These are phyloP conservation scores for Termitomyces sp. DNA, from an alignment of 768 basidiomycete species.

Conservation along the genomic window DNA sequence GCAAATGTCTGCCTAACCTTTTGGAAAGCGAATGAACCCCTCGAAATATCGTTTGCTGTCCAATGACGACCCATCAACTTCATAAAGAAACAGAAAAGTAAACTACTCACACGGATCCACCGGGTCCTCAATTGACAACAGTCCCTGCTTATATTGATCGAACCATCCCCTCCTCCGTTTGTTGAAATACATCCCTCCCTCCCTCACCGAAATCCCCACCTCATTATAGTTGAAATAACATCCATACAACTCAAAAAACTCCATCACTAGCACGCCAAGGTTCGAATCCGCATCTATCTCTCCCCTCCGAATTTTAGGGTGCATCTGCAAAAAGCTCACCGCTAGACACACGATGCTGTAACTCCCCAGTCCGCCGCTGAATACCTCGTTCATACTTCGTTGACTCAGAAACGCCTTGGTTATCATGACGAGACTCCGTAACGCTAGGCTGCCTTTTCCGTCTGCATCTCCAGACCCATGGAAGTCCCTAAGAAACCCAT, in stretches of 20 bases:
- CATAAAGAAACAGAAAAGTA: not conserved
- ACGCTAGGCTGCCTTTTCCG: slow-evolving; percentile 46
- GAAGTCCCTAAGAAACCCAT: slow-evolving; percentile 69
- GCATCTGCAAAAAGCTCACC: slow-evolving; percentile 94
- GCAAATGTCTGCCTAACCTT: slow-evolving; percentile 80
- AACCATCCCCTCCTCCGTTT: slow-evolving; percentile 81
- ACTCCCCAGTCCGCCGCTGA: slow-evolving; percentile 88
- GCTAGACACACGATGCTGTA: slow-evolving; percentile 93
- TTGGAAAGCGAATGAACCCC: slow-evolving; percentile 77
- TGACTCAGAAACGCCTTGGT: slow-evolving; percentile 89
- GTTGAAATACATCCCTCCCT: slow-evolving; percentile 86
- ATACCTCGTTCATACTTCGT: slow-evolving; percentile 97
- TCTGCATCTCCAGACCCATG: slow-evolving; percentile 15
- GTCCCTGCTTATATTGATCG: slow-evolving; percentile 44
- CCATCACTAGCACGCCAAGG: slow-evolving; percentile 90
- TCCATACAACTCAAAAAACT: slow-evolving; percentile 97
- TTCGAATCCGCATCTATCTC: slow-evolving; percentile 87
- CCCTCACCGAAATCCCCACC: slow-evolving; percentile 81
- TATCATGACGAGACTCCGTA: slow-evolving; percentile 81
- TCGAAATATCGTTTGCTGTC: slow-evolving; percentile 89
- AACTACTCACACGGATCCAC: slow-evolving; percentile 69
- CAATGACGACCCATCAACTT: not conserved
- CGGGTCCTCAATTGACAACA: slow-evolving; percentile 91
- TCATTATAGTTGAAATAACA: slow-evolving; percentile 87
- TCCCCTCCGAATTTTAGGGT: slow-evolving; percentile 85